phyloP scores from a whole-genome alignment of 1,284 basidiomycete species.

The Veloboletus limbatus region DNA sequence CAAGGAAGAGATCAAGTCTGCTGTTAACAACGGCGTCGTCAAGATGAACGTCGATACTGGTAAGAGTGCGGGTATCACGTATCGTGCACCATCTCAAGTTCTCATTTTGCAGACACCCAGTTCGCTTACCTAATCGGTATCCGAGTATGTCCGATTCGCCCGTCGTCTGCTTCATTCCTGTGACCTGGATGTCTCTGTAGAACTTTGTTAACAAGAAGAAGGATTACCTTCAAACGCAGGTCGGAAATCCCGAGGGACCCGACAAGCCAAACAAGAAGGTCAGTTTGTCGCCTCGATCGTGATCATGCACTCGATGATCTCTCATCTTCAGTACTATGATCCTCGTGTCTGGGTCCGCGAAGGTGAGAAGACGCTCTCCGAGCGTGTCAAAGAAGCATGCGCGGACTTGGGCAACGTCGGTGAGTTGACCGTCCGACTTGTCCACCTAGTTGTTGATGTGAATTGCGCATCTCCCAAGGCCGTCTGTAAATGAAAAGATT shows the following conservation, averaged over 20 bases:
- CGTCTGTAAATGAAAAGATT: conserved; percentile 22
- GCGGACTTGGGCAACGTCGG: conserved; percentile 81
- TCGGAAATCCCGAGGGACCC: conserved; percentile 90
- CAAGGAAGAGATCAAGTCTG: conserved; percentile 94
- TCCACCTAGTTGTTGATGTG: neutral
- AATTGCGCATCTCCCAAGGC: conserved; percentile 10
- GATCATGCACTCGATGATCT: neutral
- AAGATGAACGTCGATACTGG: conserved; percentile 97
- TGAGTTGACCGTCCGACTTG: conserved; percentile 30
- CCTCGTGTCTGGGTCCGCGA: conserved; percentile 98
- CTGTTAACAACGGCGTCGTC: conserved; percentile 90
- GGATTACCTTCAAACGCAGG: conserved; percentile 83
- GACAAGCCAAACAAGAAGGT: conserved; percentile 99
- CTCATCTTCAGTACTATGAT: conserved; percentile 70
- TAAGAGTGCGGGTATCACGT: conserved; percentile 18
- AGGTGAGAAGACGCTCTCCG: conserved; percentile 92
- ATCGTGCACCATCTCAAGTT: conserved; percentile 9
- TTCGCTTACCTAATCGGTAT: conserved; percentile 92
- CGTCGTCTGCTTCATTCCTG: neutral
- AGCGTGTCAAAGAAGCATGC: conserved; percentile 92
- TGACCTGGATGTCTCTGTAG: conserved; percentile 32
- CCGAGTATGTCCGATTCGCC: conserved; percentile 50
- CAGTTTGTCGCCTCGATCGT: conserved; percentile 4
- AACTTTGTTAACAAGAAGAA: conserved; percentile 85
- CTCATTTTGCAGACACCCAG: conserved; percentile 63